Evolutionary conservation across 2,329 filamentous ascomycete species (phyloP), one percentile per base, ranked within the genome.

Genomic region (Clonostachys rhizophaga): DNA sequence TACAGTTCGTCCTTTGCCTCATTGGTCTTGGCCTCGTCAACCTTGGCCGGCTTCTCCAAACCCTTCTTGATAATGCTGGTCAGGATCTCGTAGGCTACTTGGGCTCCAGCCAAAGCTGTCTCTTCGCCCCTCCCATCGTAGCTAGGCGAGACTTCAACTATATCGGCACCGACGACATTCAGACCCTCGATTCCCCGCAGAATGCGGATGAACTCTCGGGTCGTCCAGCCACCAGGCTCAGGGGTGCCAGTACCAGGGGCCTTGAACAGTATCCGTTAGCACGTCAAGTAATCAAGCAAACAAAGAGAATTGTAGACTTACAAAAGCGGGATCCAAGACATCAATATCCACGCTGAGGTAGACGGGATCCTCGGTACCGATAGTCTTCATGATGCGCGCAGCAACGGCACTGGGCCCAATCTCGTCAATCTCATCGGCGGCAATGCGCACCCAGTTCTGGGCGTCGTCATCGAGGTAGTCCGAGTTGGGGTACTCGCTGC

Each of bases 41-140:
- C 56, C 52, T 57, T 62, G 8, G 59, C 64, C 62, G 63, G 63
- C 5, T 46, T 40, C 2, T 16, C 43, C 5, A 34, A 53, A 55
- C 17, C 64, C 48, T 47, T 78, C 65, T 77, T 82, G 4, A 83
- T 81, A 66, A 84, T 81, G 50, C 73, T 85, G 17, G 84, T 91
- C 57, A 95, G 65, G n/a, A 95, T 78, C 71, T 95, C 91, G 63
- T 86, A 95, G 1, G 82, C 88, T 37, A 95, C 79, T 74, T 95
- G 90, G 39, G 89, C 89, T 3, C 83, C 91, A 14, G 89, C 89
- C 53, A 95, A 67, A 12, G 89, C 87, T 37, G 90, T 96, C 59
- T 84, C 85, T 70, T 95, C 91, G 2, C 84, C 88, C 7, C 71
- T 71, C 11, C 86, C 85, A 71, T 96, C 89, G 61, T 95, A 96